These are phyloP conservation scores for Penstemon davidsonii DNA, from an alignment of 257 asterid species.

Conservation along the genomic window DNA sequence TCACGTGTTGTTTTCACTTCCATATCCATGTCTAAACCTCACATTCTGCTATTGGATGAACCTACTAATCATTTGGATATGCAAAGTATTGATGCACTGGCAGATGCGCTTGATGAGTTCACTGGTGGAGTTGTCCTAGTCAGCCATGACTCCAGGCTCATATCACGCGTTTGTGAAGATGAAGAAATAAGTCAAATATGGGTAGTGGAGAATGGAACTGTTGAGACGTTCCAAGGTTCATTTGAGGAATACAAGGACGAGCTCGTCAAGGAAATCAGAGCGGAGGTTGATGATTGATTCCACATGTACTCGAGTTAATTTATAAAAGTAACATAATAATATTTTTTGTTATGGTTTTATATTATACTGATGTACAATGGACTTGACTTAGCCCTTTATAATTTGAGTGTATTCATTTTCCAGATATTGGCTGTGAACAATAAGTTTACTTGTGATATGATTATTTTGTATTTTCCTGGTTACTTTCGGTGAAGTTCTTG, in stretches of 20 bases:
- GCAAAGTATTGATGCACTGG: slow-evolving; percentile 74
- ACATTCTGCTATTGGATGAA: slow-evolving; percentile 63
- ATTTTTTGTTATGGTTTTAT: slow-evolving; percentile 11
- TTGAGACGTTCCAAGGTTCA: slow-evolving; percentile 34
- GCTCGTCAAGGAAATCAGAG: slow-evolving; percentile 42
- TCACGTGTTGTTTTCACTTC: slow-evolving; percentile 70
- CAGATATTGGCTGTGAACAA: background rate
- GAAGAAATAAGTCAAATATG: slow-evolving; percentile 49
- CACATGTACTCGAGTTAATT: background rate
- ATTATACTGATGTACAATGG: slow-evolving; percentile 6
- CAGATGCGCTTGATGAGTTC: slow-evolving; percentile 73
- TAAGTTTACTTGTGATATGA: background rate
- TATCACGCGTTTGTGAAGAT: slow-evolving; percentile 45
- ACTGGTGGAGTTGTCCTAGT: slow-evolving; percentile 63
- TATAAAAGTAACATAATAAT: background rate
- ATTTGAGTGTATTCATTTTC: background rate
- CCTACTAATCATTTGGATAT: slow-evolving; percentile 79
- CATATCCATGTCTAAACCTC: slow-evolving; percentile 73
- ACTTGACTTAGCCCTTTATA: background rate
- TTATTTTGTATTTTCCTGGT: background rate
- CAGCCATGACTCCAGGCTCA: slow-evolving; percentile 48
- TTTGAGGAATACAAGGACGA: slow-evolving; percentile 47
- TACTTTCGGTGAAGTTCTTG: background rate
- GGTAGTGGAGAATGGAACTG: slow-evolving; percentile 49
- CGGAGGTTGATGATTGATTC: slow-evolving; percentile 46